Conservation (phyloP, 2,329 filamentous ascomycete genomes). For the Fusarium sp. region DNA sequence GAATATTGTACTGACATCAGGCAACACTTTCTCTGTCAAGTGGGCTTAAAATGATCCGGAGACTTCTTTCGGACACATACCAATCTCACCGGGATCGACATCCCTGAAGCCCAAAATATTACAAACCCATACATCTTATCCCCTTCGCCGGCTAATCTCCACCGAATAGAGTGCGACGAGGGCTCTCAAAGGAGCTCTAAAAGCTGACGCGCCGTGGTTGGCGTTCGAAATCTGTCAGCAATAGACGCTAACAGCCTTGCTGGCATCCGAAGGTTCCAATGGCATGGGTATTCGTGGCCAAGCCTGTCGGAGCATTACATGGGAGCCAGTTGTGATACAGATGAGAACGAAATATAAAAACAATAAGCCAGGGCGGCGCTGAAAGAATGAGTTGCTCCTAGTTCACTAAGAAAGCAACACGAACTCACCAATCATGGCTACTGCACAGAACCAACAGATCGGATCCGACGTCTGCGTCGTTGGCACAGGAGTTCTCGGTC, state of each 20-base stretch:
- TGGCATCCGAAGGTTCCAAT: neutral
- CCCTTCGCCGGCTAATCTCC: neutral
- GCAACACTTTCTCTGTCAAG: neutral
- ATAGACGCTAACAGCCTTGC: no score
- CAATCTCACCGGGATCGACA: constrained; percentile 3
- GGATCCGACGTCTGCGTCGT: constrained; percentile 50
- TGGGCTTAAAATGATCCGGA: neutral
- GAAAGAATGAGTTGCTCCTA: neutral
- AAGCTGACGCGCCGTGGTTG: constrained; percentile 3
- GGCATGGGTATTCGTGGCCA: neutral
- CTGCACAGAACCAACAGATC: constrained; percentile 23
- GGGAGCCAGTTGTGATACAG: neutral
- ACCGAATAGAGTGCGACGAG: neutral
- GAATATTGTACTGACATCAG: neutral
- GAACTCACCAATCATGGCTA: constrained; percentile 29
- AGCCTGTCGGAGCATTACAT: constrained; percentile 3
- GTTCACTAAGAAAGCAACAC: neutral
- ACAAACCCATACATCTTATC: neutral
- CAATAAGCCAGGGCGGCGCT: neutral
- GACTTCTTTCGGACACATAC: constrained; percentile 14
- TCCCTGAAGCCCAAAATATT: neutral
- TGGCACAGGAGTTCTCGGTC: constrained; percentile 54
- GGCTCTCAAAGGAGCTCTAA: neutral
- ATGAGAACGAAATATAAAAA: constrained; percentile 22
- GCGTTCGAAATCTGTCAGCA: neutral